phyloP scores from a whole-genome alignment of 139 green algal species.

The Medakamo hakoo region DNA sequence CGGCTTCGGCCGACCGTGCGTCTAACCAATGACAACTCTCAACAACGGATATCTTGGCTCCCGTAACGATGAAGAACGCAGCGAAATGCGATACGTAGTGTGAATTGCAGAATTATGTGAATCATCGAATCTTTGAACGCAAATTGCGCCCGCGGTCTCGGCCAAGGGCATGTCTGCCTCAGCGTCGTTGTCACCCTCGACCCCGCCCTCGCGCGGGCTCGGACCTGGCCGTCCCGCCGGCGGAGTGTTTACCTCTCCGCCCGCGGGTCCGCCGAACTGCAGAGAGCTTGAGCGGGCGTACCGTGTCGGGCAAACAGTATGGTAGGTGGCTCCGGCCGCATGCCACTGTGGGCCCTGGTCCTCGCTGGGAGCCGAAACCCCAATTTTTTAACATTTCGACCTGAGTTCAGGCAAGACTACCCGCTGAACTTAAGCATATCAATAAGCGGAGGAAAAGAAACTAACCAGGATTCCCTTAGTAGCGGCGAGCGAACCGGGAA shows the following conservation, averaged over 20 bases:
- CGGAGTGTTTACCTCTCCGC: background rate
- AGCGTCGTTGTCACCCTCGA: slow-evolving; percentile 52
- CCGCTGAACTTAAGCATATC: slow-evolving; percentile 87
- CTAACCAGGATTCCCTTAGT: slow-evolving; percentile 85
- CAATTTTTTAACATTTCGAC: slow-evolving; percentile 26
- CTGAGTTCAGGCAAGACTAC: slow-evolving; percentile 68
- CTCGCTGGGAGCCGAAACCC: slow-evolving; percentile 11
- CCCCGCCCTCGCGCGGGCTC: slow-evolving; percentile 8
- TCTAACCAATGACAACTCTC: slow-evolving; percentile 56
- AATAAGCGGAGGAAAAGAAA: slow-evolving; percentile 92
- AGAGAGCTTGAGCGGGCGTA: slow-evolving; percentile 18
- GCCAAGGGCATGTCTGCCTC: slow-evolving; percentile 70
- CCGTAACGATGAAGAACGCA: slow-evolving; percentile 85
- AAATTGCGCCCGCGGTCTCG: slow-evolving; percentile 70
- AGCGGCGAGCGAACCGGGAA: slow-evolving; percentile 77
- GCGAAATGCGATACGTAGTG: slow-evolving; percentile 89
- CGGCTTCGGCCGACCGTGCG: background rate
- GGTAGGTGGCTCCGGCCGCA: slow-evolving; percentile 16
- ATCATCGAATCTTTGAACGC: slow-evolving; percentile 89
- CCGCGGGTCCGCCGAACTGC: slow-evolving; percentile 24
- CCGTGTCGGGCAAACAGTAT: slow-evolving; percentile 5
- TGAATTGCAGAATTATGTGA: slow-evolving; percentile 88
- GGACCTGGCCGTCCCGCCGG: slow-evolving; percentile 28
- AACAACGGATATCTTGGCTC: slow-evolving; percentile 80
- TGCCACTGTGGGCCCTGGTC: slow-evolving; percentile 9